A percentile compares a stretch with the other conserved stretches of the same genome.
phyloP scores from a whole-genome alignment of 73 alveolate genomes.

The Symbiodinium pilosum region DNA sequence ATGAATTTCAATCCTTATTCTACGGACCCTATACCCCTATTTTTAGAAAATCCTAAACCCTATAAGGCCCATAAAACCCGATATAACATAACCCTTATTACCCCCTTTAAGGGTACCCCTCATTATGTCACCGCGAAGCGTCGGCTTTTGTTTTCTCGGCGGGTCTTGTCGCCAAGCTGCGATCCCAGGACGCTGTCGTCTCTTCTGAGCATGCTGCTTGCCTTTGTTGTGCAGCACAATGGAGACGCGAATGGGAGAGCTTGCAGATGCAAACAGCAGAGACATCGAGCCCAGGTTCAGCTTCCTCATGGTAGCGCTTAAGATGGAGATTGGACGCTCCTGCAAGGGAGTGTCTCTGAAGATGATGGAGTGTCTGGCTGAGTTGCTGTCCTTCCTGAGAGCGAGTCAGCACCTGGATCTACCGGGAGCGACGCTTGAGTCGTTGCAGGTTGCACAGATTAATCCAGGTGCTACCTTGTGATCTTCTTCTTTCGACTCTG shows the following conservation, averaged over 20 bases:
- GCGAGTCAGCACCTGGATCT: no score
- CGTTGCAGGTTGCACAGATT: neutral
- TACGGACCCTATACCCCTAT: no score
- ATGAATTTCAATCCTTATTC: no score
- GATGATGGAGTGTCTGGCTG: constrained; percentile 88
- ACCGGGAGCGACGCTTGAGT: neutral
- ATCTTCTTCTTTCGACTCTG: constrained; percentile 91
- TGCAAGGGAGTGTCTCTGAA: constrained; percentile 81
- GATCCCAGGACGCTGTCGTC: constrained; percentile 72
- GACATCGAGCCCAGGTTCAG: constrained; percentile 53
- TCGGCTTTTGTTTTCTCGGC: no score
- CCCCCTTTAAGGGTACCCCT: no score
- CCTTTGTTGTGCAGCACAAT: no score
- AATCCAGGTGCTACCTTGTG: constrained; percentile 77
- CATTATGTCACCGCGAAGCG: no score
- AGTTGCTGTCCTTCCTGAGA: neutral
- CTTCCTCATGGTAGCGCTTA: constrained; percentile 93
- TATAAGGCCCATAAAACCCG: no score
- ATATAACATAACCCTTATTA: no score
- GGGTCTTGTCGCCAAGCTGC: neutral
- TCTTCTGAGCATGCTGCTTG: constrained; percentile 68
- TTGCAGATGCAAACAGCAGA: no score
- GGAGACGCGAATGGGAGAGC: no score
- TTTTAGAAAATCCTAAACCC: no score
- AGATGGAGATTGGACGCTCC: constrained; percentile 69